These are phyloP conservation scores for Colletotrichum neosansevieriae DNA, from an alignment of 2,329 filamentous ascomycete genomes.

Conservation along the genomic window DNA sequence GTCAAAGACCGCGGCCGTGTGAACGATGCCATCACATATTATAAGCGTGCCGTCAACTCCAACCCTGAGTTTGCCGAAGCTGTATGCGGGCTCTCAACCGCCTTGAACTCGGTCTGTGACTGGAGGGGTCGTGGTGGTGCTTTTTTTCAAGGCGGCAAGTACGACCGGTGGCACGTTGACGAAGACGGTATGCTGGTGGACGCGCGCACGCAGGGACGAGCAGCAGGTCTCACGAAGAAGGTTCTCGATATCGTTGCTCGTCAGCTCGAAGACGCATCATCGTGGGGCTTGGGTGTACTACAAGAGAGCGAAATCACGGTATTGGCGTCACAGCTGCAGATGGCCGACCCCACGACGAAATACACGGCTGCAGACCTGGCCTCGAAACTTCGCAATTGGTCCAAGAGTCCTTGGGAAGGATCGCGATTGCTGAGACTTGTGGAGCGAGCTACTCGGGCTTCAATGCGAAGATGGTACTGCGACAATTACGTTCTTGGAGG, in stretches of 20 bases:
- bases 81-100: slow-evolving; percentile 94
- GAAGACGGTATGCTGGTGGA: slow-evolving; percentile 86
- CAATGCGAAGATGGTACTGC: slow-evolving; percentile 88
- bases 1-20: slow-evolving; percentile 97
- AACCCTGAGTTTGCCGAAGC: slow-evolving; percentile 97
- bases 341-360: slow-evolving; percentile 52
- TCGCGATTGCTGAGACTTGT: slow-evolving; percentile 85
- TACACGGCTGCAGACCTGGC: slow-evolving; percentile 53
- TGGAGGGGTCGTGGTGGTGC: slow-evolving; percentile 93
- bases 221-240: slow-evolving; percentile 86
- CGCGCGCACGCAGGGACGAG: slow-evolving; percentile 68
- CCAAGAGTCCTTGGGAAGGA: slow-evolving; percentile 86
- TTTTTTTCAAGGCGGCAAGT: slow-evolving; percentile 75
- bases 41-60: slow-evolving; percentile 88
- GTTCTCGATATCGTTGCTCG: slow-evolving; percentile 92
- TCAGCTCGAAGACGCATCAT: slow-evolving; percentile 86
- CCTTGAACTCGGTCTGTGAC: slow-evolving; percentile 94
- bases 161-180: slow-evolving; percentile 95
- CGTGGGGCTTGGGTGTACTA: slow-evolving; percentile 84
- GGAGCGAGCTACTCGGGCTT: slow-evolving; percentile 83
- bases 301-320: slow-evolving; percentile 65
- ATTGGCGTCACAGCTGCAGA: slow-evolving; percentile 60
- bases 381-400: slow-evolving; percentile 69
- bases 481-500: slow-evolving; percentile 78
- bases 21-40: slow-evolving; percentile 91